These are phyloP conservation scores for Aspergillus sp. DNA, from an alignment of 2,329 filamentous ascomycete genomes.

Conservation along the genomic window DNA sequence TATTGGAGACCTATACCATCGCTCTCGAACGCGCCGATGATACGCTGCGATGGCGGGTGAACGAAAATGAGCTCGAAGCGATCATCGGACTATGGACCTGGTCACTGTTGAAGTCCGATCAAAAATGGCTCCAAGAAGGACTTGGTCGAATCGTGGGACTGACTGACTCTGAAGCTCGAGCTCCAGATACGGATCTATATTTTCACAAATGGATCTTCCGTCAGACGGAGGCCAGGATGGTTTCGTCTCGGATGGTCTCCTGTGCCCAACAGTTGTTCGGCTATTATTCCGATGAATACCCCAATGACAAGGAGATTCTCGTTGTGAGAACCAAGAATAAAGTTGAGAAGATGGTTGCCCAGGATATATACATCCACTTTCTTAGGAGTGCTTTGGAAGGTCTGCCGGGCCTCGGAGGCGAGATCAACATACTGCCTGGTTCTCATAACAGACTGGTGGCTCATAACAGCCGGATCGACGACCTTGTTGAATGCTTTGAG, in stretches of 20 bases:
- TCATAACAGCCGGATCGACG: constrained; percentile 21
- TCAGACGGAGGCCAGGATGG: constrained; percentile 20
- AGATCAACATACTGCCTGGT: constrained; percentile 14
- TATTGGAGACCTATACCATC: constrained; percentile 14
- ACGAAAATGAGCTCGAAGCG: constrained; percentile 28
- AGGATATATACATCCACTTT: constrained; percentile 33
- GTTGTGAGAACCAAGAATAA: constrained; percentile 21
- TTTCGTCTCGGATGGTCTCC: constrained; percentile 16
- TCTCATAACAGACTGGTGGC: constrained; percentile 14
- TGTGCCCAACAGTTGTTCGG: constrained; percentile 21
- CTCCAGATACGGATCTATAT: constrained; percentile 21
- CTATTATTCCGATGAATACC: constrained; percentile 5
- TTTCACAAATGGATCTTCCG: constrained; percentile 34
- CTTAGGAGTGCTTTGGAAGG: constrained; percentile 16
- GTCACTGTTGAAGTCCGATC: constrained; percentile 24
- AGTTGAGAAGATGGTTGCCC: constrained; percentile 28
- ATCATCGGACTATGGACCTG: constrained; percentile 32
- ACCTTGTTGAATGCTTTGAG: constrained; percentile 24
- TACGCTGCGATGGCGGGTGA: constrained; percentile 22
- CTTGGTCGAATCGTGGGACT: constrained; percentile 24
- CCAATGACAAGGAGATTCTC: constrained; percentile 17
- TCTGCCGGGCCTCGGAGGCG: constrained; percentile 13
- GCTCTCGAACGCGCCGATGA: constrained; percentile 18
- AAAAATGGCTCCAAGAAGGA: constrained; percentile 11
- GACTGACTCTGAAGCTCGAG: constrained; percentile 14